A percentile compares a stretch with the other conserved stretches of the same genome.
phyloP scores from a whole-genome alignment of 208 protist species.

The Zelonia costaricensis region DNA sequence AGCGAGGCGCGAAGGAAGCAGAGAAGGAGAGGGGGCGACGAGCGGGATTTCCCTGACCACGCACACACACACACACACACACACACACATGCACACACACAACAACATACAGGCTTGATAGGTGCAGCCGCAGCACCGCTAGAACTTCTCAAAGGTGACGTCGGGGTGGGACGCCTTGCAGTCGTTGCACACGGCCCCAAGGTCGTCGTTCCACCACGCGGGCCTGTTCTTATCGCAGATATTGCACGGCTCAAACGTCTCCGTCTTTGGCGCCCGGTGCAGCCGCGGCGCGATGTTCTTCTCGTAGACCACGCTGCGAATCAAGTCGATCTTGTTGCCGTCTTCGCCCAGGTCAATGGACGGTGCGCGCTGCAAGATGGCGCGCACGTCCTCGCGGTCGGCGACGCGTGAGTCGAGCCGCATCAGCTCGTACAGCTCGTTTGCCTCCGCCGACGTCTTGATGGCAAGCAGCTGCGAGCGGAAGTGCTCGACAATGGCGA shows the following conservation, averaged over 20 bases:
- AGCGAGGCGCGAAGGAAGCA: too few species aligned
- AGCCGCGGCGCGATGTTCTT: slow-evolving; percentile 78
- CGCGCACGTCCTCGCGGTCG: slow-evolving; percentile 51
- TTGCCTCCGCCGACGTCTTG: slow-evolving; percentile 48
- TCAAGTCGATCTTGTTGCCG: slow-evolving; percentile 47
- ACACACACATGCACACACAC: slow-evolving; percentile 10
- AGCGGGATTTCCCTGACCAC: too few species aligned
- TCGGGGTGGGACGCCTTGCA: slow-evolving; percentile 60
- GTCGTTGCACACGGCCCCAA: slow-evolving; percentile 64
- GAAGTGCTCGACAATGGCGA: slow-evolving; percentile 88
- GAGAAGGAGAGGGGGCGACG: too few species aligned
- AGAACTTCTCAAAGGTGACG: slow-evolving; percentile 60
- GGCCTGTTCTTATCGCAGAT: slow-evolving; percentile 69
- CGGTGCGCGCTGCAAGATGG: slow-evolving; percentile 65
- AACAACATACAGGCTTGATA: slow-evolving; percentile 2
- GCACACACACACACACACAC: background rate
- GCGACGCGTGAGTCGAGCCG: slow-evolving; percentile 67
- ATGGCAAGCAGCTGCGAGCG: slow-evolving; percentile 64
- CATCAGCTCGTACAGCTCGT: slow-evolving; percentile 89
- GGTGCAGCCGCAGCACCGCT: too few species aligned
- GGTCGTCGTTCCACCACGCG: slow-evolving; percentile 77
- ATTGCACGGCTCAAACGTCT: slow-evolving; percentile 84
- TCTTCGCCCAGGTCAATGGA: slow-evolving; percentile 73
- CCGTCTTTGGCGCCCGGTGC: slow-evolving; percentile 70
- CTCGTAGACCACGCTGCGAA: slow-evolving; percentile 71